A percentile compares a stretch with the other conserved stretches of the same genome.
phyloP scores from a whole-genome alignment of 495 filamentous ascomycete genomes.

The Aspergillus avenaceus region DNA sequence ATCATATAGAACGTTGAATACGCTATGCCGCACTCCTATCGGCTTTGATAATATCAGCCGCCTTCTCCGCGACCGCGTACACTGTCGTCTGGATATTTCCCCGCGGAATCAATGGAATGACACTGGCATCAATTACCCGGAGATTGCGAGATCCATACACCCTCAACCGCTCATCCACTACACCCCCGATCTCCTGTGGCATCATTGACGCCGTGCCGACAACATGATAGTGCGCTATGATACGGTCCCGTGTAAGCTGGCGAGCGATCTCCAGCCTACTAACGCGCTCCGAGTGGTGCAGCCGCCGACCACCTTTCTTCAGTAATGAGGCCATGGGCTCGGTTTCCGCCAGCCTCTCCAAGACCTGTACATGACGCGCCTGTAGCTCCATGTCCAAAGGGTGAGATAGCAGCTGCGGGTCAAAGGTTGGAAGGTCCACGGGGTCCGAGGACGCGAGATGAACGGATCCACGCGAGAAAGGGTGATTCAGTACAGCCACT shows the following conservation, averaged over 20 bases:
- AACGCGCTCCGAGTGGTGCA: constrained; percentile 3
- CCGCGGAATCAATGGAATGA: constrained; percentile 39
- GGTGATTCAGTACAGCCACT: constrained; percentile 12
- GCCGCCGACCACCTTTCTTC: constrained; percentile 13
- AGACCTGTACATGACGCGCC: constrained; percentile 40
- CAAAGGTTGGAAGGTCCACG: constrained; percentile 14
- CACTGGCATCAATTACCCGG: constrained; percentile 47
- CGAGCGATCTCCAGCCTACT: constrained; percentile 17
- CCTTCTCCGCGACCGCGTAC: constrained; percentile 51
- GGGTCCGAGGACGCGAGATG: constrained; percentile 18
- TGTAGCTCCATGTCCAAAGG: constrained; percentile 37
- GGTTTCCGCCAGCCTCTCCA: constrained; percentile 34
- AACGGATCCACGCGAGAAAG: constrained; percentile 19
- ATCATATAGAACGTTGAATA: too few species aligned
- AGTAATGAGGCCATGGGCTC: constrained; percentile 28
- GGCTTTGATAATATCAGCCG: constrained; percentile 44
- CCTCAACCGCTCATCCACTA: constrained; percentile 21
- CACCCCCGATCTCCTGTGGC: constrained; percentile 46
- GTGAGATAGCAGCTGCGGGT: constrained; percentile 24
- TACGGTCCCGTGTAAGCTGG: constrained; percentile 14
- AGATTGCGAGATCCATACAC: constrained; percentile 45
- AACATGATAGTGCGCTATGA: constrained; percentile 18
- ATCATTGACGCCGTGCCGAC: constrained; percentile 36
- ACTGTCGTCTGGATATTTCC: constrained; percentile 45
- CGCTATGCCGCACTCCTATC: too few species aligned